Base-by-base conservation (phyloP, 441 rosid genomes). In the Bocquillonia castaneifolia region DNA sequence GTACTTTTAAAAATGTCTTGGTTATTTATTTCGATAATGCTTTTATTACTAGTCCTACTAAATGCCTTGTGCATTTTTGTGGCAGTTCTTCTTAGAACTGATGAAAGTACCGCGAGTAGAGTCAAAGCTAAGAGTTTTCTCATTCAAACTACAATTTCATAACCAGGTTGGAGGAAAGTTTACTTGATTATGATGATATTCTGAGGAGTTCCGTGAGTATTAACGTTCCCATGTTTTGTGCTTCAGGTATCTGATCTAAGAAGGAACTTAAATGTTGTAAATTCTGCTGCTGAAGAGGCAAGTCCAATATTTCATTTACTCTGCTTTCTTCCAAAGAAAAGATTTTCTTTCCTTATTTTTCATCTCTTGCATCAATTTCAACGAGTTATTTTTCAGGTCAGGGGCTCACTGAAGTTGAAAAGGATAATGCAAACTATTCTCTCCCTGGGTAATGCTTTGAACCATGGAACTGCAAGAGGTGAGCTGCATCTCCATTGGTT, bases 401-500 rank as follows among this genome's bases (percentile, higher is more conserved):
- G 89, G 77, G 78, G 81, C 71, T 93, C 97, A 5, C 78, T 55
- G 68, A 93, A 89, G 80, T 77, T 93, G 80, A 93, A 81, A 83
- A 81, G 91, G 81, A 84, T 91, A 65, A 85, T 93, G 97, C 96
- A 91, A 77, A 84, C 90, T 60, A 86, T 93, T 79, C 98, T 93
- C 71, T 88, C 91, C 66, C 73, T 93, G 74, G 98, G 97, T 52
- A 93, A 91, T 79, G 96, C 97, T 44, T 82, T 92, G 83, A 92
- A 92, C 85, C 90, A 86, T 32, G 97, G 97, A 75, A 89, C 96
- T 73, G 93, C 97, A 66, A 85, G 97, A 83, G 98, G 98, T 92
- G 79, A 82, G 87, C 64, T 51, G 70, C 63, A 66, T 50, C 13
- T 51, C 63, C 31, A 9, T 63, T 69, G 45, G 42, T 52, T 59